These are phyloP conservation scores for Termitomyces sp. DNA, from an alignment of 768 basidiomycete genomes.

Conservation along the genomic window DNA sequence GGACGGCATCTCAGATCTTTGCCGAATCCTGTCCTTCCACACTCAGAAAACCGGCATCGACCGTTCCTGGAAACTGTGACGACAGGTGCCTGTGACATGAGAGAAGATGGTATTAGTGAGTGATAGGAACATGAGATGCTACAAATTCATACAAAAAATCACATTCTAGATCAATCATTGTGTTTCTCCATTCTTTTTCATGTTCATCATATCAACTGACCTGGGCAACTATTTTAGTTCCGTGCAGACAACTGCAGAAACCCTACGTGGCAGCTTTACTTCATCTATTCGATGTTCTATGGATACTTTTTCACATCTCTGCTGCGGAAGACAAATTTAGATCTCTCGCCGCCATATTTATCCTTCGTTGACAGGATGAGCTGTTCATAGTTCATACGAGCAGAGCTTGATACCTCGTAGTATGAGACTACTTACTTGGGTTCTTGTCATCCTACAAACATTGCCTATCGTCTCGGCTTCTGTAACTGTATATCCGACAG, in stretches of 20 bases:
- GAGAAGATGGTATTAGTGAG: background rate
- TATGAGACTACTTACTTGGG: slow-evolving; percentile 1
- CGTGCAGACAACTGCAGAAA: background rate
- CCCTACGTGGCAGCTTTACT: background rate
- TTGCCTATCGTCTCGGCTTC: slow-evolving; percentile 9
- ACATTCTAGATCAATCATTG: background rate
- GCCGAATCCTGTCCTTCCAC: background rate
- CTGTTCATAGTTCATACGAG: background rate
- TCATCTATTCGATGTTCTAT: background rate
- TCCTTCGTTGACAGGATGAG: background rate
- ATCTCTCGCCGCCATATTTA: background rate
- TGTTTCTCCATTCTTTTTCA: background rate
- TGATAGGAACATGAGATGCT: background rate
- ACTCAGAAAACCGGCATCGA: too few relatives aligned
- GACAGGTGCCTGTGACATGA: background rate
- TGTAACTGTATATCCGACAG: slow-evolving; percentile 30
- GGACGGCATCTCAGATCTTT: background rate
- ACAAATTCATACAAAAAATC: too few relatives aligned
- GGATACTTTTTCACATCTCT: background rate
- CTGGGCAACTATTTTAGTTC: background rate
- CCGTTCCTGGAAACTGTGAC: background rate
- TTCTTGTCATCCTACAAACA: slow-evolving; percentile 6
- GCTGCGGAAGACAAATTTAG: background rate
- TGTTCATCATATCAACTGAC: background rate
- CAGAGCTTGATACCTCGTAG: background rate